phyloP scores from a whole-genome alignment of 2,329 filamentous ascomycete species.

The Hirsutella thompsonii region DNA sequence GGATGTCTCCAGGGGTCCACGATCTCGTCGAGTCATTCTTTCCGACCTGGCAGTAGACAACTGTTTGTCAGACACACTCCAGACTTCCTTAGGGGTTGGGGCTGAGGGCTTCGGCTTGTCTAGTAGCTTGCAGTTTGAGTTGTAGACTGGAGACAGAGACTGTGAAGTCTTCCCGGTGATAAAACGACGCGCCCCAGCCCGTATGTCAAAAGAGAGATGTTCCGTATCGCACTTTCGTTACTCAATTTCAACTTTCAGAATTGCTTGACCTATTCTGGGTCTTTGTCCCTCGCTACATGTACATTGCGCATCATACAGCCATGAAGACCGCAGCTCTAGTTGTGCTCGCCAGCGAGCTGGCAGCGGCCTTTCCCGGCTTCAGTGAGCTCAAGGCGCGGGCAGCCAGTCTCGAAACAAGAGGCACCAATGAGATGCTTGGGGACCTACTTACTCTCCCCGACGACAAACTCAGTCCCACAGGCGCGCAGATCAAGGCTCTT shows the following conservation, averaged over 20 bases:
- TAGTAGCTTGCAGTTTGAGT: too few species aligned
- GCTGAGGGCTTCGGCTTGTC: too few species aligned
- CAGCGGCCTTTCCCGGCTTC: conserved; percentile 3
- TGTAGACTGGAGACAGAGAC: too few species aligned
- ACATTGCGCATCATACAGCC: not conserved
- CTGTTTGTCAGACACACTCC: too few species aligned
- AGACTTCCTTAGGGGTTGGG: too few species aligned
- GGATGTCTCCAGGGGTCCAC: too few species aligned
- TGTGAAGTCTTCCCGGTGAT: too few species aligned
- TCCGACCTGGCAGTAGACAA: too few species aligned
- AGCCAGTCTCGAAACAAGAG: not conserved
- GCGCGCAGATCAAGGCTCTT: conserved; percentile 1
- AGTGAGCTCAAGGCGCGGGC: conserved; percentile 1
- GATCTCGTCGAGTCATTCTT: too few species aligned
- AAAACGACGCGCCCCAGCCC: too few species aligned
- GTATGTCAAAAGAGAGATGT: too few species aligned
- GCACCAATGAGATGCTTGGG: not conserved
- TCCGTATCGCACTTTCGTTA: too few species aligned
- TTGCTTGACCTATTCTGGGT: not conserved
- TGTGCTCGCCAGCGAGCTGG: conserved; percentile 5
- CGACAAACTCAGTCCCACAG: not conserved
- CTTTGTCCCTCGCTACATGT: not conserved
- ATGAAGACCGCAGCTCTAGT: conserved; percentile 1
- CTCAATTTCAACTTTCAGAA: not conserved
- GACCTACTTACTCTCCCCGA: not conserved